Base-by-base conservation (phyloP, 2,329 filamentous ascomycete genomes). In the Aspergillus ibericus region DNA sequence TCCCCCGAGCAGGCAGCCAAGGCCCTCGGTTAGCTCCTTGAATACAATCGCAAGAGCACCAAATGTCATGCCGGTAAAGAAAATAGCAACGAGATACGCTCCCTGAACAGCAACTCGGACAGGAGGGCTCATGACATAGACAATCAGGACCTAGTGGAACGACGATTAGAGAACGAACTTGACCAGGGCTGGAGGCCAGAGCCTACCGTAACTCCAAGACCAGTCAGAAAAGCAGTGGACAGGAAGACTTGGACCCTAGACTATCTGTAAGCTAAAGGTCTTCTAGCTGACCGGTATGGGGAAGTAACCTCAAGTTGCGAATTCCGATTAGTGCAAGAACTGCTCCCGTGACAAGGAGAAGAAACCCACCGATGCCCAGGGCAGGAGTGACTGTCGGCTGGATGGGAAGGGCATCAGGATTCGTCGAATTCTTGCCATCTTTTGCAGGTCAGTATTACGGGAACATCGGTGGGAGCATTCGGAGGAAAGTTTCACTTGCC, bases 1-100 rank as follows among this genome's bases (percentile, higher is more conserved):
- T 0, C 92, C 92, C 25, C 92, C 92, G 0, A 96, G 80, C n/a
- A 93, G 79, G 70, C 91, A 96, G 2, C 90, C 91, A n/a, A 96
- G 78, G 56, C 92, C 89, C 73, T 90, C 88, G 0, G 91, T 92
- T 46, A 96, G 81, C 67, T 97, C 92, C 57, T 86, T 85, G 76
- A 97, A 96, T 10, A 96, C 81, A 8, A 92, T 81, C 0, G 92
- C 85, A 3, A 88, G 78, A 12, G 82, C 89, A 15, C 93, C 93
- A 18, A 96, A 83, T 20, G 92, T 81, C 5, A 87, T 71, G 1
- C 92, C 92, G 0, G 92, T 88, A 62, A 92, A 76, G 35, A 91
- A 82, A 2, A 84, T 85, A 2, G 92, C 93, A 6, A 92, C 90
- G 35, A 98, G 84, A 72, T 95, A 97, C 29, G 87, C 93, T 25